Percentiles rank a stretch among this genome's conserved stretches.
These are phyloP conservation scores for Aureobasidium sp. DNA, from an alignment of 2,329 filamentous ascomycete species.

Conservation along the genomic window DNA sequence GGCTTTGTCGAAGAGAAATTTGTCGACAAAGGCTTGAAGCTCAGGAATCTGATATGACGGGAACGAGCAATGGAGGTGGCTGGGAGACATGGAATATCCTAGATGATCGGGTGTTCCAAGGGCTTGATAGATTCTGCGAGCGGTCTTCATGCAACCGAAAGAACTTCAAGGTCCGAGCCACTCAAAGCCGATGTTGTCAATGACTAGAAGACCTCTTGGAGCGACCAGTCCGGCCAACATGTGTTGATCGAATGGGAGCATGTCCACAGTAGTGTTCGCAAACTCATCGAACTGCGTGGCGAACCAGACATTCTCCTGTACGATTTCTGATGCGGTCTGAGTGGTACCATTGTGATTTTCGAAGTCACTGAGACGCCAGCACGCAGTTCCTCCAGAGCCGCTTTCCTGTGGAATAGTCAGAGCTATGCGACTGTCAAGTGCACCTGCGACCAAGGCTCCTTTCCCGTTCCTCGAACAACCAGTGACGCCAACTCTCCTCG, in stretches of 20 bases:
- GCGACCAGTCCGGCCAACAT: slow-evolving; percentile 49
- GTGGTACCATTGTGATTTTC: slow-evolving; percentile 49
- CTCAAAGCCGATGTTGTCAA: slow-evolving; percentile 51
- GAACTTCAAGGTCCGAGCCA: slow-evolving; percentile 52
- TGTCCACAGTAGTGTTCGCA: slow-evolving; percentile 35
- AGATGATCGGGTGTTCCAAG: slow-evolving; percentile 47
- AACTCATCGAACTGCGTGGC: slow-evolving; percentile 47
- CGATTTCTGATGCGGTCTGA: slow-evolving; percentile 52
- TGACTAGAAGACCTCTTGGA: slow-evolving; percentile 47
- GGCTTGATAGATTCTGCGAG: slow-evolving; percentile 46
- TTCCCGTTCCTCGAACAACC: slow-evolving; percentile 59
- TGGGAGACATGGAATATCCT: slow-evolving; percentile 49
- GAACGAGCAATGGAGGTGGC: slow-evolving; percentile 50
- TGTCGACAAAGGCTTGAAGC: slow-evolving; percentile 47
- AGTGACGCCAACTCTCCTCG: slow-evolving; percentile 43
- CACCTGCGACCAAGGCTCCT: slow-evolving; percentile 54
- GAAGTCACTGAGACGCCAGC: slow-evolving; percentile 40
- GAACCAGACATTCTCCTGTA: slow-evolving; percentile 58
- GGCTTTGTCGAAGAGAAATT: slow-evolving; percentile 39
- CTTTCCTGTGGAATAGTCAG: slow-evolving; percentile 56
- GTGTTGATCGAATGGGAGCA: slow-evolving; percentile 51
- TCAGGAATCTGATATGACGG: slow-evolving; percentile 45
- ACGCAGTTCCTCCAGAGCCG: slow-evolving; percentile 50
- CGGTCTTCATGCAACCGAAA: slow-evolving; percentile 51
- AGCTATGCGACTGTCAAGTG: slow-evolving; percentile 50